These are phyloP conservation scores for Sugiyamaella pinicola DNA, from an alignment of 1,139 yeast genomes.

Conservation along the genomic window DNA sequence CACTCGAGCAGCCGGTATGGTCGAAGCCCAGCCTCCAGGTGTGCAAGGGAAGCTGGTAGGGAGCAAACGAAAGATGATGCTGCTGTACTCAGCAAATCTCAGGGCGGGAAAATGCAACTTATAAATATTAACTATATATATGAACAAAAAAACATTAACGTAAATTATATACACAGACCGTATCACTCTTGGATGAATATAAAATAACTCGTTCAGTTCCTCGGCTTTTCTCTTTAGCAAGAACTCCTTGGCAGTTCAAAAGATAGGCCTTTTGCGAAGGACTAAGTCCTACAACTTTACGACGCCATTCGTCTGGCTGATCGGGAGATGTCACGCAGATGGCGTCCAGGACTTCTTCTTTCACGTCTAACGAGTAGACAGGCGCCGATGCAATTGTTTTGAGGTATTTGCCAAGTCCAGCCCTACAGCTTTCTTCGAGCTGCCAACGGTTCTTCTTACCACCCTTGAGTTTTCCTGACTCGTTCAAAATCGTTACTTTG, in stretches of 20 bases:
- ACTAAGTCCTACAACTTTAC: constrained; percentile 77
- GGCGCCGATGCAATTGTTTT: constrained; percentile 60
- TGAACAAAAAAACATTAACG: background rate
- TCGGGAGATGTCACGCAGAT: constrained; percentile 73
- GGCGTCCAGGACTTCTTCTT: constrained; percentile 83
- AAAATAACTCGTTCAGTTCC: constrained; percentile 75
- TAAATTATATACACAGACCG: constrained; percentile 63
- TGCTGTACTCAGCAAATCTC: too few species aligned
- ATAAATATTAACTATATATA: background rate
- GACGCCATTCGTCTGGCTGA: constrained; percentile 82
- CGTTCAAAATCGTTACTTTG: constrained; percentile 42
- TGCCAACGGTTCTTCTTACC: constrained; percentile 83
- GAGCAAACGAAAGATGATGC: too few species aligned
- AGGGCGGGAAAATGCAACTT: background rate
- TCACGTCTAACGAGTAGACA: constrained; percentile 69
- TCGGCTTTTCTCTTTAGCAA: constrained; percentile 69
- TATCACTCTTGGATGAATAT: constrained; percentile 72
- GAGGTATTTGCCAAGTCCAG: constrained; percentile 59
- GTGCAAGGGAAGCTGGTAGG: too few species aligned
- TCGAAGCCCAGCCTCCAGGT: too few species aligned
- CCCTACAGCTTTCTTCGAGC: constrained; percentile 69
- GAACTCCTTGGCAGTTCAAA: constrained; percentile 65
- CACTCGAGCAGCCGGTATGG: too few species aligned
- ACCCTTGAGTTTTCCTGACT: constrained; percentile 56
- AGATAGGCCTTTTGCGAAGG: constrained; percentile 78